phyloP scores from a whole-genome alignment of 495 filamentous ascomycete genomes.

The Pyrenula massariospora region DNA sequence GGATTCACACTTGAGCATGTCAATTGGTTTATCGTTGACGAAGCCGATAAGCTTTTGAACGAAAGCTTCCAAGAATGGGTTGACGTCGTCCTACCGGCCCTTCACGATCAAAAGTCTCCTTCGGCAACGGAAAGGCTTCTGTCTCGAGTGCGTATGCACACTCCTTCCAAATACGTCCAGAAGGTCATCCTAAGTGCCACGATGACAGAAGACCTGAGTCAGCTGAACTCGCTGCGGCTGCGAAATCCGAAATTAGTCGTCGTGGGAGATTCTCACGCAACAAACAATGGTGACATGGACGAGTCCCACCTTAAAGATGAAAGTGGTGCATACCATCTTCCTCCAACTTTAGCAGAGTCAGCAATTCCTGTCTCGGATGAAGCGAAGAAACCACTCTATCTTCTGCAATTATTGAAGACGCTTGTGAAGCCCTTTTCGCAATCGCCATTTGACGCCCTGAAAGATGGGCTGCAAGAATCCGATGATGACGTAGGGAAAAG shows the following conservation, averaged over 20 bases:
- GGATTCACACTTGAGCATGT: constrained; percentile 67
- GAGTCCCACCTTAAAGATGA: constrained; percentile 16
- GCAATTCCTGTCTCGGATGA: constrained; percentile 64
- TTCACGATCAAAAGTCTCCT: constrained; percentile 38
- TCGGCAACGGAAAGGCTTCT: constrained; percentile 30
- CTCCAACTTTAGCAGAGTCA: constrained; percentile 56
- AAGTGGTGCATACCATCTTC: constrained; percentile 43
- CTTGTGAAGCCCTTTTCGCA: constrained; percentile 14
- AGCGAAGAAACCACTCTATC: constrained; percentile 73
- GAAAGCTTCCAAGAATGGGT: constrained; percentile 93
- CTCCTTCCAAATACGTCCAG: constrained; percentile 31
- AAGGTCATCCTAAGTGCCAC: constrained; percentile 87
- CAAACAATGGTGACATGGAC: constrained; percentile 27
- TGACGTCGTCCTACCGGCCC: constrained; percentile 51
- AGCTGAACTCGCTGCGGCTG: constrained; percentile 62
- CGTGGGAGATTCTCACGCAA: constrained; percentile 27
- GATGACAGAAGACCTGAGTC: constrained; percentile 80
- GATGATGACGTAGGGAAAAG: constrained; percentile 6
- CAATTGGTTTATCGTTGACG: constrained; percentile 83
- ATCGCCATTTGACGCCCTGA: constrained; percentile 38
- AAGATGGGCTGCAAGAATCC: constrained; percentile 8
- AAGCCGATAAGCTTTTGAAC: constrained; percentile 83
- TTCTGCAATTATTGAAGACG: constrained; percentile 33
- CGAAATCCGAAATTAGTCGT: constrained; percentile 64
- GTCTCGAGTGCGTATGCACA: constrained; percentile 21